Percentiles rank a stretch among this genome's conserved stretches.
Evolutionary conservation across 371 early-diverging fungal genomes (phyloP).

Genomic region (Nematocida minor): DNA sequence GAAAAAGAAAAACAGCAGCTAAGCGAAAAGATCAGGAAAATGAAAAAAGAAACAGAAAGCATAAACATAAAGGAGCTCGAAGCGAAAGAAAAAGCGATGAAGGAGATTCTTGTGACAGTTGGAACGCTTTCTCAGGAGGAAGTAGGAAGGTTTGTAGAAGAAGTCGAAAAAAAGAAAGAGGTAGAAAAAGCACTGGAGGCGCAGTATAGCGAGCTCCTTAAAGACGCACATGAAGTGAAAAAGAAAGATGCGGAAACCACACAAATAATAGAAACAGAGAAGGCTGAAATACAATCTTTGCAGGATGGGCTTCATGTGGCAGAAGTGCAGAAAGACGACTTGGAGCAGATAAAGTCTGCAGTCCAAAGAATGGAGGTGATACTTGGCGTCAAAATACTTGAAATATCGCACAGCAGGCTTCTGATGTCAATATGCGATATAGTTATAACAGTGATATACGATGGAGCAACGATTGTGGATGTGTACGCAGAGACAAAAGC

Average conservation of each 20-base stretch:
- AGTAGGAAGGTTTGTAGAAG: background rate
- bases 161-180: constrained; percentile 3
- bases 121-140: constrained; percentile 12
- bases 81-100: constrained; percentile 15
- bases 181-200: background rate
- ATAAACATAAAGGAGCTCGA: background rate
- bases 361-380: constrained; percentile 29
- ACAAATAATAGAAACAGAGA: background rate
- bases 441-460: constrained; percentile 34
- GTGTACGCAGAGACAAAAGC: constrained; percentile 13
- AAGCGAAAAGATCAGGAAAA: background rate
- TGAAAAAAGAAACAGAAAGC: background rate
- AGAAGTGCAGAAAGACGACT: constrained; percentile 40
- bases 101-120: background rate
- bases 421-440: constrained; percentile 6
- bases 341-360: constrained; percentile 10
- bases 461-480: constrained; percentile 34
- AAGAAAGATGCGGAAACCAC: background rate
- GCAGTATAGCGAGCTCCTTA: background rate
- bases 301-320: background rate
- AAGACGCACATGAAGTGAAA: background rate
- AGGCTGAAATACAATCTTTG: background rate
- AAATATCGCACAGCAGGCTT: constrained; percentile 24
- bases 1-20: background rate
- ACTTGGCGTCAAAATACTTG: constrained; percentile 29